Conservation (phyloP, 768 basidiomycete genomes). For the Tulasnella sp. region DNA sequence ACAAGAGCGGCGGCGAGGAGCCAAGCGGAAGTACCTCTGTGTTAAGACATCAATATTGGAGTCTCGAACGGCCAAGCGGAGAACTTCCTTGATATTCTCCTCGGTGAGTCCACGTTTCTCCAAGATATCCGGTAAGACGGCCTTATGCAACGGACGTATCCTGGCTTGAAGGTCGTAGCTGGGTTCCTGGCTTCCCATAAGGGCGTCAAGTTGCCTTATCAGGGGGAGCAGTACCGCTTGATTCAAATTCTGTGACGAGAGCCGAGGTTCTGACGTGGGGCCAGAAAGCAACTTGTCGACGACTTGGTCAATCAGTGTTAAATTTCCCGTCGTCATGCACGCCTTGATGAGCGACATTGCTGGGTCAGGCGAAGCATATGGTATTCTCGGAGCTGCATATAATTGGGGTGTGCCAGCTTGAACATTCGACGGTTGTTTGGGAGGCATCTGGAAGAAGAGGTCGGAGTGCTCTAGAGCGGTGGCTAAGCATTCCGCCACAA, state of each 20-base stretch:
- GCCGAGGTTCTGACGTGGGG: not conserved
- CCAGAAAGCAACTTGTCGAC: not conserved
- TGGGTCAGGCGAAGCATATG: not conserved
- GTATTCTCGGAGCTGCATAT: conserved; percentile 6
- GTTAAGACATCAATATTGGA: too few species aligned
- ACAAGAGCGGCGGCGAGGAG: too few species aligned
- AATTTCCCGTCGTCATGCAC: not conserved
- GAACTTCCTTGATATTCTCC: too few species aligned
- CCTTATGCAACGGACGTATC: too few species aligned
- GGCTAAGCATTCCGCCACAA: not conserved
- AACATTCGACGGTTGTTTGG: not conserved
- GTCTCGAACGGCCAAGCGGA: too few species aligned
- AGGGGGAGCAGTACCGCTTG: not conserved
- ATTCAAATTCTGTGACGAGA: not conserved
- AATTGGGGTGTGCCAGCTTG: not conserved
- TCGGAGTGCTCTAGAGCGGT: not conserved
- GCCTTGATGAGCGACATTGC: not conserved
- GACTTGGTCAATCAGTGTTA: not conserved
- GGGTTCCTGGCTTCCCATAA: not conserved
- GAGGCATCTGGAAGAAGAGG: not conserved
- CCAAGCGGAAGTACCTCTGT: not conserved
- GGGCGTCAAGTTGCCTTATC: not conserved
- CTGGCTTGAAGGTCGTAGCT: not conserved
- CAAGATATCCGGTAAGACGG: too few species aligned
- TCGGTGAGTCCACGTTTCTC: too few species aligned